These are phyloP conservation scores for Endocalyx cinctus DNA, from an alignment of 2,329 filamentous ascomycete species.

Conservation along the genomic window DNA sequence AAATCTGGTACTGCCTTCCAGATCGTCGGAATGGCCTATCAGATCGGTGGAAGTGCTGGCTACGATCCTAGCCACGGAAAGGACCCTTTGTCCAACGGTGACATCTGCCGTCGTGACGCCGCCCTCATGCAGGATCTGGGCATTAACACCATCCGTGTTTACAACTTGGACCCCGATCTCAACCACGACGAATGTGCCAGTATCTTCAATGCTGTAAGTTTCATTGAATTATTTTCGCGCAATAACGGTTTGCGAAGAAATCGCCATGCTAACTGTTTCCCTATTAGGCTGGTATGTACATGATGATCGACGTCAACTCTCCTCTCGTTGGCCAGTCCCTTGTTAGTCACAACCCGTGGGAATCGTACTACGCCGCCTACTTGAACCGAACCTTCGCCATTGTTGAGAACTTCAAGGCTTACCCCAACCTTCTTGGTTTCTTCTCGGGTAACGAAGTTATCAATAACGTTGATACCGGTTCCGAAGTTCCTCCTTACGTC, in stretches of 20 bases:
- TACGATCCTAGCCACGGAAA: constrained; percentile 50
- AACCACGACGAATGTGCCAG: constrained; percentile 65
- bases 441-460: constrained; percentile 80
- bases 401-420: constrained; percentile 62
- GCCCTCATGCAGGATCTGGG: constrained; percentile 61
- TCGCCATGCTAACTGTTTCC: no score
- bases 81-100: constrained; percentile 57
- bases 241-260: no score
- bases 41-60: constrained; percentile 61
- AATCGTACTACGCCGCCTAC: constrained; percentile 55
- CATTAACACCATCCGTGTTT: constrained; percentile 65
- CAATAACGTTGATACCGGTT: constrained; percentile 57
- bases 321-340: constrained; percentile 56
- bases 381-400: constrained; percentile 63
- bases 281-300: constrained; percentile 60
- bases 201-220: constrained; percentile 57
- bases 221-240: no score
- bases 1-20: constrained; percentile 57
- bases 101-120: constrained; percentile 59
- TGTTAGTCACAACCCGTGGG: constrained; percentile 50
- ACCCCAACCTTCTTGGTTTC: constrained; percentile 66
- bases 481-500: constrained; percentile 63
- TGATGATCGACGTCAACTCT: constrained; percentile 66
- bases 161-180: constrained; percentile 61
- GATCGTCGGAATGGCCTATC: constrained; percentile 64